A percentile compares a stretch with the other conserved stretches of the same genome.
Evolutionary conservation across 1,139 yeast species (phyloP).

Genomic region (Suhomyces chickasaworum): DNA sequence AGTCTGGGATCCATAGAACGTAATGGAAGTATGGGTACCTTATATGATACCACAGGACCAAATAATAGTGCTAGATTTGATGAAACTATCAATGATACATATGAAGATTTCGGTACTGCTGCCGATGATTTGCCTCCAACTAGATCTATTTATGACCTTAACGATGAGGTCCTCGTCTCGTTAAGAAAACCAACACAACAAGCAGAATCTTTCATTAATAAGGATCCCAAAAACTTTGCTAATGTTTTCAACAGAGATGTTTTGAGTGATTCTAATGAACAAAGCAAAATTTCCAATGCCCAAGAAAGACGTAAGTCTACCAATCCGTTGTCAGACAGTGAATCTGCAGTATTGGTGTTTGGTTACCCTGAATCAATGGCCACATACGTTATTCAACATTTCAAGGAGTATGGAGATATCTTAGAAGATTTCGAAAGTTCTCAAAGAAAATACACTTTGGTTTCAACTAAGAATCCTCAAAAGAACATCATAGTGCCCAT

Average conservation of each 20-base stretch:
- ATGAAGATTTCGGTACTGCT: constrained; percentile 27
- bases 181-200: constrained; percentile 37
- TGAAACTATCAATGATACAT: constrained; percentile 34
- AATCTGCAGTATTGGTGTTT: constrained; percentile 76
- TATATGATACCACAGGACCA: constrained; percentile 13
- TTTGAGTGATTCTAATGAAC: constrained; percentile 13
- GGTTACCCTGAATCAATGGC: constrained; percentile 85
- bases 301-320: constrained; percentile 15
- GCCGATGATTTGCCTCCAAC: constrained; percentile 60
- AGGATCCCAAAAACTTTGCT: constrained; percentile 48
- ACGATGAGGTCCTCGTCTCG: constrained; percentile 42
- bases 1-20: constrained; percentile 15
- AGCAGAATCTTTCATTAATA: constrained; percentile 41
- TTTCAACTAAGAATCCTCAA: constrained; percentile 10
- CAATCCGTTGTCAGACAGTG: constrained; percentile 36
- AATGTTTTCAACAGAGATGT: constrained; percentile 45
- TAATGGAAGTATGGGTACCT: constrained; percentile 14
- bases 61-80: constrained; percentile 31
- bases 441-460: constrained; percentile 17
- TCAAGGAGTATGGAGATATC: constrained; percentile 77
- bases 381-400: constrained; percentile 67
- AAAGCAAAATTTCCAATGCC: constrained; percentile 1
- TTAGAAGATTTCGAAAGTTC: constrained; percentile 68
- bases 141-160: constrained; percentile 59
- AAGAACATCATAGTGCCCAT: constrained; percentile 52